These are phyloP conservation scores for Didymella arachidicola DNA, from an alignment of 2,329 filamentous ascomycete species.

Conservation along the genomic window DNA sequence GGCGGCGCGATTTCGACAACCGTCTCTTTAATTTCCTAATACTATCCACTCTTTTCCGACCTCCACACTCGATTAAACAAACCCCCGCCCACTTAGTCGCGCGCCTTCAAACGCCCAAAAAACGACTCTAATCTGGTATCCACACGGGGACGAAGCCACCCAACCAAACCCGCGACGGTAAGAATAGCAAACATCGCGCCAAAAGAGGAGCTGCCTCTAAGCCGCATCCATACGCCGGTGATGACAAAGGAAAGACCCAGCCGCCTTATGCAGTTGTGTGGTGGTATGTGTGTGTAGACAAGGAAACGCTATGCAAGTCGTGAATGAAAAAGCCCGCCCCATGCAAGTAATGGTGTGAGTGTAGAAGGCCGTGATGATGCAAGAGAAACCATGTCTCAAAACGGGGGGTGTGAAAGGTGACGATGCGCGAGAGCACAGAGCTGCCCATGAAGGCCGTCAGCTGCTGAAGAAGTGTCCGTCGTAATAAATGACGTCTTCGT, in stretches of 20 bases:
- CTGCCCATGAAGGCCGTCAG: neutral
- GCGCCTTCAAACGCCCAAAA: neutral
- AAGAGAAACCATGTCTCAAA: neutral
- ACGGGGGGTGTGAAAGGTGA: neutral
- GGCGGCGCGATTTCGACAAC: neutral
- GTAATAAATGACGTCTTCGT: neutral
- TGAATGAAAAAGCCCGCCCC: constrained; percentile 37
- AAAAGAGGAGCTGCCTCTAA: constrained; percentile 19
- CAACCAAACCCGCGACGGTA: neutral
- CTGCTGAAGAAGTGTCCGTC: neutral
- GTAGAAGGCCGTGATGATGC: neutral
- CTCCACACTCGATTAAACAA: constrained; percentile 2
- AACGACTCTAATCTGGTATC: constrained; percentile 11
- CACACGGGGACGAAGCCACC: neutral
- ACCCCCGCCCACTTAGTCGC: neutral
- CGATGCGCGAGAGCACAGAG: neutral
- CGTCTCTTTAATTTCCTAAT: constrained; percentile 5
- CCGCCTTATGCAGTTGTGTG: constrained; percentile 36
- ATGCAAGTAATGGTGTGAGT: constrained; percentile 24
- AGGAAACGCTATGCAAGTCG: constrained; percentile 50
- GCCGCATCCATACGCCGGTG: constrained; percentile 22
- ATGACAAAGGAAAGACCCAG: constrained; percentile 23
- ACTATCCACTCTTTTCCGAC: neutral
- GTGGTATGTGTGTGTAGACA: constrained; percentile 27
- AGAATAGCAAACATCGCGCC: constrained; percentile 31